Conservation (phyloP, 139 green algal species). For the Picochlorum sp. region DNA sequence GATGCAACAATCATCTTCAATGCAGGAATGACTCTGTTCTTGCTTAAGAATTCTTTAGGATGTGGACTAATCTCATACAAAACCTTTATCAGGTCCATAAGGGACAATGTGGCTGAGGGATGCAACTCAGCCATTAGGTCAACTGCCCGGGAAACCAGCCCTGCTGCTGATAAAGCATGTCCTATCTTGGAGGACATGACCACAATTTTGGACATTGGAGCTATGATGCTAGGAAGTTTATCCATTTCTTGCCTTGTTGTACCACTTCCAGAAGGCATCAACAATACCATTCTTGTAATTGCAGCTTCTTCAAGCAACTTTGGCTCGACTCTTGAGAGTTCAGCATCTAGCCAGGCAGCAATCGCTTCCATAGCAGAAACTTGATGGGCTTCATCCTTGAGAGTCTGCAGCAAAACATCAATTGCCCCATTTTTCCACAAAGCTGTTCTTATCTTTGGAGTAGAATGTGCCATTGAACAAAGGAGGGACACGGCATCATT, state of each 20-base stretch:
- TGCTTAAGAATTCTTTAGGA: slow-evolving; percentile 66
- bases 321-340: slow-evolving; percentile 45
- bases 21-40: slow-evolving; percentile 37
- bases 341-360: slow-evolving; percentile 56
- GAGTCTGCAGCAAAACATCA: slow-evolving; percentile 56
- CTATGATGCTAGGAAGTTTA: slow-evolving; percentile 18
- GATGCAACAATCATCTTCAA: slow-evolving; percentile 22
- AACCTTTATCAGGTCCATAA: slow-evolving; percentile 44
- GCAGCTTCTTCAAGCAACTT: slow-evolving; percentile 38
- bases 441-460: slow-evolving; percentile 30
- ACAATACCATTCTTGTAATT: slow-evolving; percentile 34
- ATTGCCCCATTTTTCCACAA: slow-evolving; percentile 49
- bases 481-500: slow-evolving; percentile 48
- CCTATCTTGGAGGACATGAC: slow-evolving; percentile 18
- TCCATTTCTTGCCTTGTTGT: slow-evolving; percentile 13
- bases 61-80: slow-evolving; percentile 66
- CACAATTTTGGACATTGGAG: slow-evolving; percentile 24
- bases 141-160: slow-evolving; percentile 21
- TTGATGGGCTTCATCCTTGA: slow-evolving; percentile 42
- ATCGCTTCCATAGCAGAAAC: slow-evolving; percentile 46
- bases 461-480: slow-evolving; percentile 47
- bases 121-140: slow-evolving; percentile 25
- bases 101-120: slow-evolving; percentile 9
- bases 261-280: slow-evolving; percentile 21
- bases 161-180: slow-evolving; percentile 10